Evolutionary conservation across 2,329 filamentous ascomycete genomes (phyloP).

Genomic region (Teratosphaeria pseudoeucalypti): DNA sequence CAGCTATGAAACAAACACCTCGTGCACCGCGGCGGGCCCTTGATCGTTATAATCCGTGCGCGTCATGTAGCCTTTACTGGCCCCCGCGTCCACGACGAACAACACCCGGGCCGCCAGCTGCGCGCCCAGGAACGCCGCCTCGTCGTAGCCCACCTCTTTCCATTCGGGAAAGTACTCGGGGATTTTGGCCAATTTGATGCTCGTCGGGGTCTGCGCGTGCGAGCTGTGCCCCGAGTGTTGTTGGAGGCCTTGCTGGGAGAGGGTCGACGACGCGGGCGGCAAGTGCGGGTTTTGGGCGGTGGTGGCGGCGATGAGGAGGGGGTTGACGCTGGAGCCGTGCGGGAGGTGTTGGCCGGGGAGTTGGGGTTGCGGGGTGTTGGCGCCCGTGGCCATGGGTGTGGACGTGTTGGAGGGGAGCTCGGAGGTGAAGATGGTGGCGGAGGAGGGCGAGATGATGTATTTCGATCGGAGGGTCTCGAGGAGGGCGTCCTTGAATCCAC

Average conservation of each 20-base stretch:
- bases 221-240: constrained; percentile 36
- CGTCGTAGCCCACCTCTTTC: constrained; percentile 67
- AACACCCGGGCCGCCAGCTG: constrained; percentile 73
- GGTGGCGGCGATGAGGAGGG: constrained; percentile 82
- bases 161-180: constrained; percentile 86
- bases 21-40: constrained; percentile 54
- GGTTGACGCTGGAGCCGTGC: constrained; percentile 54
- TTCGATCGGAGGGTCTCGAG: constrained; percentile 67
- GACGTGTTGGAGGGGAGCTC: constrained; percentile 90
- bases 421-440: constrained; percentile 92
- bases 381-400: constrained; percentile 79
- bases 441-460: constrained; percentile 83
- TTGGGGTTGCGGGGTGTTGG: constrained; percentile 70
- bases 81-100: constrained; percentile 57
- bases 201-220: constrained; percentile 67
- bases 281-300: constrained; percentile 48
- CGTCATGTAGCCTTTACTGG: constrained; percentile 59
- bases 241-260: constrained; percentile 18
- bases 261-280: constrained; percentile 8
- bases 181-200: constrained; percentile 65
- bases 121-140: constrained; percentile 75
- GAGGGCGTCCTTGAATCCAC: constrained; percentile 80
- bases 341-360: constrained; percentile 21
- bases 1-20: constrained; percentile 25
- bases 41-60: constrained; percentile 58